Evolutionary conservation across 352 stramenopile species (phyloP).

Genomic region (Pythium vanterpoolii): DNA sequence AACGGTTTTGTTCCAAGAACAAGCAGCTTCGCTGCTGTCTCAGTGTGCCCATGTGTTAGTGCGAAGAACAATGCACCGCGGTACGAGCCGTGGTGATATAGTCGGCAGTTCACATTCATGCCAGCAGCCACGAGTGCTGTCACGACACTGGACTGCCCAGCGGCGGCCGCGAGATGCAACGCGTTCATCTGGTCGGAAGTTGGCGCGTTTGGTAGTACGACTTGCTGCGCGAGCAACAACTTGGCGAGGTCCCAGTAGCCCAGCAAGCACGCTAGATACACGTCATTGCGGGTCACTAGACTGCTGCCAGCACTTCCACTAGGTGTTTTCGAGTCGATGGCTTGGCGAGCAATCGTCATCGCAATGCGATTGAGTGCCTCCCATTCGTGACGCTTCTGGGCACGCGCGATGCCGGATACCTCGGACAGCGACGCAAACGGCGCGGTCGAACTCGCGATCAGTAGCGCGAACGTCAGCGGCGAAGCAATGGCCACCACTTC

Average conservation of each 20-base stretch:
- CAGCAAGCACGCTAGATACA: slow-evolving; percentile 39
- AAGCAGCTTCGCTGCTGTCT: slow-evolving; percentile 54
- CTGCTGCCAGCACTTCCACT: slow-evolving; percentile 31
- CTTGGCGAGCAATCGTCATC: slow-evolving; percentile 27
- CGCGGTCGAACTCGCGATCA: slow-evolving; percentile 29
- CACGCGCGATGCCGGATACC: slow-evolving; percentile 2
- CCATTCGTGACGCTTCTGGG: slow-evolving; percentile 34
- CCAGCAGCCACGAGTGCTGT: slow-evolving; percentile 41
- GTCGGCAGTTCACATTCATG: slow-evolving; percentile 58
- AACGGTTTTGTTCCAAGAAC: slow-evolving; percentile 50
- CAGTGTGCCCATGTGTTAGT: slow-evolving; percentile 44
- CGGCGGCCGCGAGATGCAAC: slow-evolving; percentile 45
- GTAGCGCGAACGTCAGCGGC: slow-evolving; percentile 44
- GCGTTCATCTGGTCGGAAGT: slow-evolving; percentile 40
- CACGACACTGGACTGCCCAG: slow-evolving; percentile 40
- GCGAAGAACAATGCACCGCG: slow-evolving; percentile 46
- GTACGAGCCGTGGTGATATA: neutral
- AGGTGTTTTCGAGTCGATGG: slow-evolving; percentile 30
- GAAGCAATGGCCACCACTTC: slow-evolving; percentile 28
- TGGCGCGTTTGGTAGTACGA: slow-evolving; percentile 36
- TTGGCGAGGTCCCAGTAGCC: slow-evolving; percentile 51
- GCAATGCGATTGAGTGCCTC: slow-evolving; percentile 38
- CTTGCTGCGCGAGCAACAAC: slow-evolving; percentile 46
- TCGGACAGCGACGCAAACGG: slow-evolving; percentile 30
- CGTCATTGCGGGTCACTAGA: slow-evolving; percentile 45